Percentiles rank a stretch among this genome's conserved stretches.
phyloP scores from a whole-genome alignment of 2,329 filamentous ascomycete genomes.

The Cercospora sesami region DNA sequence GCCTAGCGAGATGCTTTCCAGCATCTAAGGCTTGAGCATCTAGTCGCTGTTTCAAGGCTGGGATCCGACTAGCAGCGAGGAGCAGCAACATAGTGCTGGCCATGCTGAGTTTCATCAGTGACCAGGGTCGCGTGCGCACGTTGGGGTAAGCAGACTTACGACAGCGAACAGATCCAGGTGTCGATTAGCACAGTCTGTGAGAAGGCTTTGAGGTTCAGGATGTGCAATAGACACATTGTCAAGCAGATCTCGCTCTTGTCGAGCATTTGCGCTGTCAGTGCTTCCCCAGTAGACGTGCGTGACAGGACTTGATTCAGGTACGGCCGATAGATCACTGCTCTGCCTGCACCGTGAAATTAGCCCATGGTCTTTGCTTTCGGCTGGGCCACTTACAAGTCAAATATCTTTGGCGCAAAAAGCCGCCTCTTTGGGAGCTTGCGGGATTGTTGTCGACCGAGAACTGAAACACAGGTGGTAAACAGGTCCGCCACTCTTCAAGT shows the following conservation, averaged over 20 bases:
- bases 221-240: constrained; percentile 19
- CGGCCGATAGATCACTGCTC: constrained; percentile 20
- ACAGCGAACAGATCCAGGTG: constrained; percentile 20
- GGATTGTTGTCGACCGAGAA: constrained; percentile 10
- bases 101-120: constrained; percentile 5
- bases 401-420: constrained; percentile 20
- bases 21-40: neutral
- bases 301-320: constrained; percentile 19
- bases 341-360: neutral
- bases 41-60: constrained; percentile 15
- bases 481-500: constrained; percentile 21
- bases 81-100: constrained; percentile 21
- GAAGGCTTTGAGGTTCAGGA: constrained; percentile 17
- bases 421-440: constrained; percentile 11
- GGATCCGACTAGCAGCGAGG: constrained; percentile 15
- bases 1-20: constrained; percentile 7
- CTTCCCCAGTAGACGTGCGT: constrained; percentile 10
- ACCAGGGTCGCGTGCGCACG: too few species aligned
- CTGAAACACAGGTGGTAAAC: constrained; percentile 14
- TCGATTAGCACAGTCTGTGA: constrained; percentile 21
- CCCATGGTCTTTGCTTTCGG: too few species aligned
- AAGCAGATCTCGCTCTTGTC: constrained; percentile 18
- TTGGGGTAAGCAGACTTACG: neutral
- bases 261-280: constrained; percentile 5
- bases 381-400: constrained; percentile 8